A percentile compares a stretch with the other conserved stretches of the same genome.
Evolutionary conservation across 352 stramenopile genomes (phyloP).

Genomic region (Phytophthora hybrid): DNA sequence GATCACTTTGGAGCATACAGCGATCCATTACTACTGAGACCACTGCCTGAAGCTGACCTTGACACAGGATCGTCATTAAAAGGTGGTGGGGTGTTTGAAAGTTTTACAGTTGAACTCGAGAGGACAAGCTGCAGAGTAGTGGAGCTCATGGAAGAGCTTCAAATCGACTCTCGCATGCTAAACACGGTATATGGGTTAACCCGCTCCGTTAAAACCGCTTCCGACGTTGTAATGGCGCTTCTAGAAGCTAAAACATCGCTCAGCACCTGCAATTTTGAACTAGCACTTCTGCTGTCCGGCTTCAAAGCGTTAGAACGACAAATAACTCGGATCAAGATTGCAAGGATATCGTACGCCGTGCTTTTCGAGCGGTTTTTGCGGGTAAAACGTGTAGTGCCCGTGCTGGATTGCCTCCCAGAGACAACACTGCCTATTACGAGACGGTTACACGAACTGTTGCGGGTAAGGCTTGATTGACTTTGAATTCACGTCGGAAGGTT

Average conservation of each 20-base stretch:
- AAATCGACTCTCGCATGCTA: conserved; percentile 1
- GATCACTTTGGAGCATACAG: conserved; percentile 59
- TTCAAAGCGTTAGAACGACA: conserved; percentile 38
- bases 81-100: neutral
- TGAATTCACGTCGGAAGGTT: neutral
- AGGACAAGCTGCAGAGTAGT: conserved; percentile 26
- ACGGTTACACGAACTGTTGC: conserved; percentile 30
- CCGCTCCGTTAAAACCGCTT: conserved; percentile 8
- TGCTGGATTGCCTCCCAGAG: conserved; percentile 56
- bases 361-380: conserved; percentile 36
- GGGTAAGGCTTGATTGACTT: conserved; percentile 14
- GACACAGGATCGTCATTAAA: neutral
- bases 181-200: conserved; percentile 27
- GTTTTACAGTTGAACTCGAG: conserved; percentile 20
- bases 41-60: conserved; percentile 17
- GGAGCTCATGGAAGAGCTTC: conserved; percentile 28
- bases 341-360: conserved; percentile 19
- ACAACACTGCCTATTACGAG: conserved; percentile 36
- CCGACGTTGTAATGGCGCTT: conserved; percentile 24
- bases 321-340: conserved; percentile 29
- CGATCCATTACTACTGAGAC: conserved; percentile 62
- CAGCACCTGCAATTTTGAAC: conserved; percentile 53
- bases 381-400: conserved; percentile 49
- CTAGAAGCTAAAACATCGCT: conserved; percentile 38
- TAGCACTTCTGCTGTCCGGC: conserved; percentile 58